These are phyloP conservation scores for Trametes sanguinea DNA, from an alignment of 768 basidiomycete genomes.

Conservation along the genomic window DNA sequence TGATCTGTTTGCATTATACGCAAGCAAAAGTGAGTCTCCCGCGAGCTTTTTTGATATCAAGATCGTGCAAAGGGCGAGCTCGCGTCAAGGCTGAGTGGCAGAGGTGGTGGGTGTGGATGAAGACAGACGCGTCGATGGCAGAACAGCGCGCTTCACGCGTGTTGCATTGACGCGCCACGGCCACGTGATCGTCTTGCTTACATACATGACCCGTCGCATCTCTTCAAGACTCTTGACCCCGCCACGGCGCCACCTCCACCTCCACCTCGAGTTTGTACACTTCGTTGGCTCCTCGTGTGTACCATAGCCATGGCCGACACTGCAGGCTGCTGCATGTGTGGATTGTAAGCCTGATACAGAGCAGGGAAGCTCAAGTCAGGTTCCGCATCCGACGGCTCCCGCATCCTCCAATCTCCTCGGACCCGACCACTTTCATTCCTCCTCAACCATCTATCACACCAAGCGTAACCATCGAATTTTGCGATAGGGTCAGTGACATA, in stretches of 20 bases:
- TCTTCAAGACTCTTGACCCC: neutral
- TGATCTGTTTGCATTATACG: constrained; percentile 22
- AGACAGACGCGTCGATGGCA: constrained; percentile 55
- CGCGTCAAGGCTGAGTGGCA: neutral
- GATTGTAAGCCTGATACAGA: constrained; percentile 24
- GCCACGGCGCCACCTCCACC: neutral
- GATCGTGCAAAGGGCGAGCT: no score
- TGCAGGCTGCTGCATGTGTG: constrained; percentile 23
- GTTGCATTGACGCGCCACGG: constrained; percentile 13
- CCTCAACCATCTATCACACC: constrained; percentile 51
- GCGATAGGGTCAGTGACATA: constrained; percentile 70
- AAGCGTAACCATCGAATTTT: constrained; percentile 86
- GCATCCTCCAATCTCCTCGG: constrained; percentile 33
- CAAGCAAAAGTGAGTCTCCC: neutral
- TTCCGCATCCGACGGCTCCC: neutral
- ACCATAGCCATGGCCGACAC: constrained; percentile 28
- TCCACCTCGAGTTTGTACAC: neutral
- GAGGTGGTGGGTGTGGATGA: constrained; percentile 17
- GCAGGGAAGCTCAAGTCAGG: neutral
- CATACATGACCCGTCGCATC: neutral
- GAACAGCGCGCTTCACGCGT: constrained; percentile 17
- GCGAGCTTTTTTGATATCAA: no score
- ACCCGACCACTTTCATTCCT: constrained; percentile 57
- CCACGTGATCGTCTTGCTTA: constrained; percentile 22
- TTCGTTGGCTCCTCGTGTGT: no score